Evolutionary conservation across 805 yeast genomes (phyloP).

Genomic region (Candida hispaniensis): DNA sequence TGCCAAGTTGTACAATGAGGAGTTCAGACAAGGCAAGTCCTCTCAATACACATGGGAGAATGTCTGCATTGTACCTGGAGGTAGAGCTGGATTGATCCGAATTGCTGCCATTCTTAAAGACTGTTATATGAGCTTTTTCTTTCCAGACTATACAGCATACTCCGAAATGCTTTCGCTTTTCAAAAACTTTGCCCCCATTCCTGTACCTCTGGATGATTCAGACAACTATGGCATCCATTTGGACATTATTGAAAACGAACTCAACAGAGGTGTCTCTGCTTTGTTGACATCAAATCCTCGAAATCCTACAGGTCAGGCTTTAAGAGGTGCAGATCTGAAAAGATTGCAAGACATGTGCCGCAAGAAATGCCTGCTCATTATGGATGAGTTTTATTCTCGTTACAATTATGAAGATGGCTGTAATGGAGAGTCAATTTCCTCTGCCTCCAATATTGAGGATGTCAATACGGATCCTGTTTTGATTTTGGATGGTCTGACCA

Average conservation of each 20-base stretch:
- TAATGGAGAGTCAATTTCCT: slow-evolving; percentile 40
- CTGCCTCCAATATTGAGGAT: slow-evolving; percentile 43
- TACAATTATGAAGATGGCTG: slow-evolving; percentile 46
- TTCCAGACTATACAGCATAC: slow-evolving; percentile 56
- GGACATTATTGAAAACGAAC: slow-evolving; percentile 41
- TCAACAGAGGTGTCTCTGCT: slow-evolving; percentile 48
- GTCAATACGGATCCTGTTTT: slow-evolving; percentile 50
- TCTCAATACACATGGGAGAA: slow-evolving; percentile 49
- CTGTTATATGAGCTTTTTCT: slow-evolving; percentile 47
- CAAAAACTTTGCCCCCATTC: slow-evolving; percentile 46
- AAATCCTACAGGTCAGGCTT: slow-evolving; percentile 50
- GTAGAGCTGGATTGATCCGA: slow-evolving; percentile 51
- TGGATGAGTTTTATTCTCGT: slow-evolving; percentile 55
- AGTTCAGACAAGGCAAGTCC: slow-evolving; percentile 38
- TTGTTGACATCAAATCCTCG: slow-evolving; percentile 45
- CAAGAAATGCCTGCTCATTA: slow-evolving; percentile 41
- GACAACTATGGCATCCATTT: slow-evolving; percentile 49
- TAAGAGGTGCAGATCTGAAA: slow-evolving; percentile 38
- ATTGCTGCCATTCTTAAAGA: slow-evolving; percentile 51
- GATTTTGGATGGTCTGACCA: slow-evolving; percentile 49
- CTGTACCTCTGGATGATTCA: slow-evolving; percentile 47
- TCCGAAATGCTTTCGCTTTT: slow-evolving; percentile 54
- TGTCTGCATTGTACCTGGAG: slow-evolving; percentile 56
- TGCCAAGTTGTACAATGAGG: slow-evolving; percentile 45
- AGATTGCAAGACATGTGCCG: slow-evolving; percentile 45